Base-by-base conservation (phyloP, 73 alveolate species). In the Paramecium bursaria region DNA sequence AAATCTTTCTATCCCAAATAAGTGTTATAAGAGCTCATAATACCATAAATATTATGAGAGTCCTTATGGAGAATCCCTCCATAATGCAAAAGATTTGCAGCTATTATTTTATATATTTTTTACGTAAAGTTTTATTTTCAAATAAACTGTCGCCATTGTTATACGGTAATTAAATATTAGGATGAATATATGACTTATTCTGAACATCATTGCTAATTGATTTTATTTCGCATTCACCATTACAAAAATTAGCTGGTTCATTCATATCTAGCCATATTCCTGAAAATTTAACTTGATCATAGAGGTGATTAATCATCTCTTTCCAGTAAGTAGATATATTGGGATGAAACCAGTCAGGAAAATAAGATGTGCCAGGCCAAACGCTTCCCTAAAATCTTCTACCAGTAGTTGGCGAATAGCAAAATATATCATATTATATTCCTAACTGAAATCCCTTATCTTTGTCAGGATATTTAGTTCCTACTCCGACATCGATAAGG, bases 251-350 rank as follows among this genome's bases (percentile, higher is more conserved):
- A 14, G 97, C 86, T 31, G 96, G 95, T 75, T 97, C 99, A 87
- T 97, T 97, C 99, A 94, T 96, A 77, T 97, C 99, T 14, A 94
- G 85, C 99, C 99, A 97, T 15, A 97, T 76, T 13, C 99, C 99
- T 86, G 92, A 98, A 74, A 92, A 95, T 17, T 76, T 48, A 9
- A 95, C 75, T 52, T 75, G 85, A 30, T 91, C 49, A 39, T 89
- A 73, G 76, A 90, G 86, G 30, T 74, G 77, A 21, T 86, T 60
- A 49, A 94, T 75, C 85, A 91, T 90, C 74, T 85, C 86, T 1
- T 51, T 52, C 97, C 97, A 92, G 42, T 85, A 86, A 33, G 30
- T 25, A 9, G 60, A 47, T 10, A 54, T 91, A 73, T 87, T 91
- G 19, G 95, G 93, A 42, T 86, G 85, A 60, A 94, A 93, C 90